Evolutionary conservation across 164 flowering plant species (phyloP).

Genomic region (Vitis labrusca): DNA sequence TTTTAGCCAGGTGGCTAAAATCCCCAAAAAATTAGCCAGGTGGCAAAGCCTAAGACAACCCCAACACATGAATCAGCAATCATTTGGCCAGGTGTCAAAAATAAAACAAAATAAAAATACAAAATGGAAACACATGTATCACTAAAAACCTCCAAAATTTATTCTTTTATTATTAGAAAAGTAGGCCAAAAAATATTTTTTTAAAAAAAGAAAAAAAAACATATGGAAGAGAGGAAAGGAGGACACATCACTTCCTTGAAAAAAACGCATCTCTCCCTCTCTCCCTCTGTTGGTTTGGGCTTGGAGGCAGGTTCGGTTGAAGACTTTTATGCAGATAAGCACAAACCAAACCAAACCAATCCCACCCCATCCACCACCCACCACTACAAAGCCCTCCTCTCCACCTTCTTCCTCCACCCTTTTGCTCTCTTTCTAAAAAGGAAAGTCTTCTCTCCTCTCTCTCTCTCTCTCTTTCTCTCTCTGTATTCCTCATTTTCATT

Average conservation of each 20-base stretch:
- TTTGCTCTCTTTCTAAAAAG: no score
- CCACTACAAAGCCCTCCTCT: background rate
- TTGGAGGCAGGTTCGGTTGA: conserved; percentile 28
- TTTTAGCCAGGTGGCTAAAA: no score
- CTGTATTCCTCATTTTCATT: background rate
- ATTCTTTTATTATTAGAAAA: no score
- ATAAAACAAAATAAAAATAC: no score
- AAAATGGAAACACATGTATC: no score
- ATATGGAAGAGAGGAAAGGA: background rate
- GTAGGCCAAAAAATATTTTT: no score
- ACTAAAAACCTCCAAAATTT: no score
- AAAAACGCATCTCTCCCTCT: conserved; percentile 16
- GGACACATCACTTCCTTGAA: conserved; percentile 10
- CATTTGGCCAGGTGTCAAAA: no score
- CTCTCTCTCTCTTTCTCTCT: conserved; percentile 8
- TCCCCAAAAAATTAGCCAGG: no score
- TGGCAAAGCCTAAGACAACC: no score
- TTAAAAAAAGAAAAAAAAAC: background rate
- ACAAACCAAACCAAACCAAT: conserved; percentile 1
- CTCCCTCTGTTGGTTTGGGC: conserved; percentile 7
- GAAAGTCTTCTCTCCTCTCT: background rate
- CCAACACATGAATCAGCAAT: no score
- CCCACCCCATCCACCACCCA: conserved; percentile 17
- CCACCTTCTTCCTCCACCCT: no score
- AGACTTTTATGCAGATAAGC: conserved; percentile 33